phyloP scores from a whole-genome alignment of 495 filamentous ascomycete genomes.

The Xylaria cubensis region DNA sequence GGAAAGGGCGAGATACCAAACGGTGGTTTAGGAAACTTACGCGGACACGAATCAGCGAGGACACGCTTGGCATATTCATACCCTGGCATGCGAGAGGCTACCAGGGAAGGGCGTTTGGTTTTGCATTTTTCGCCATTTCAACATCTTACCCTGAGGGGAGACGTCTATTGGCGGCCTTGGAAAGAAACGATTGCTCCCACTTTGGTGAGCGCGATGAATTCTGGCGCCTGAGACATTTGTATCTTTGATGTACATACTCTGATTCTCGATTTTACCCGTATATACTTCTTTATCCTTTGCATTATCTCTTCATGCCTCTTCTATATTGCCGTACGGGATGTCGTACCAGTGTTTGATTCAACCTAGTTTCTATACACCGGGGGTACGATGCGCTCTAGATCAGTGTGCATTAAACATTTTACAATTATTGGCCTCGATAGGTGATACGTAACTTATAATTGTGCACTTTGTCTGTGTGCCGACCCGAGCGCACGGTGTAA shows the following conservation, averaged over 20 bases:
- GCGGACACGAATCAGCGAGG: slow-evolving; percentile 23
- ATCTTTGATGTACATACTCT: slow-evolving; percentile 27
- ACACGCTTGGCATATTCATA: slow-evolving; percentile 11
- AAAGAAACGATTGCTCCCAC: slow-evolving; percentile 3
- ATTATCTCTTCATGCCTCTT: background rate
- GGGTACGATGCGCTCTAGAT: background rate
- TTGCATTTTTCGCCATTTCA: slow-evolving; percentile 16
- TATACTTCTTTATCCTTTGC: slow-evolving; percentile 16
- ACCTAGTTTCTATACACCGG: background rate
- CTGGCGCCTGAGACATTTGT: background rate
- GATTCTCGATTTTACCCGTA: slow-evolving; percentile 27
- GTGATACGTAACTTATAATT: background rate
- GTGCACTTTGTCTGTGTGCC: background rate
- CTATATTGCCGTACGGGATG: background rate
- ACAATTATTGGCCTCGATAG: background rate
- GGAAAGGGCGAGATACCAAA: background rate
- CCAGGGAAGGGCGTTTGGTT: slow-evolving; percentile 16
- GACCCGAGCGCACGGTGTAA: background rate
- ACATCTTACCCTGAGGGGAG: slow-evolving; percentile 15
- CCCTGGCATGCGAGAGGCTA: slow-evolving; percentile 20
- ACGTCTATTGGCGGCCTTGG: slow-evolving; percentile 4
- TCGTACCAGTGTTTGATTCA: background rate
- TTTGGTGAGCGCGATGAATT: background rate
- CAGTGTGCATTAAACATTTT: background rate
- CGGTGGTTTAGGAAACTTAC: slow-evolving; percentile 12